Evolutionary conservation across 2,329 filamentous ascomycete genomes (phyloP).

Genomic region (Diaporthe sp.): DNA sequence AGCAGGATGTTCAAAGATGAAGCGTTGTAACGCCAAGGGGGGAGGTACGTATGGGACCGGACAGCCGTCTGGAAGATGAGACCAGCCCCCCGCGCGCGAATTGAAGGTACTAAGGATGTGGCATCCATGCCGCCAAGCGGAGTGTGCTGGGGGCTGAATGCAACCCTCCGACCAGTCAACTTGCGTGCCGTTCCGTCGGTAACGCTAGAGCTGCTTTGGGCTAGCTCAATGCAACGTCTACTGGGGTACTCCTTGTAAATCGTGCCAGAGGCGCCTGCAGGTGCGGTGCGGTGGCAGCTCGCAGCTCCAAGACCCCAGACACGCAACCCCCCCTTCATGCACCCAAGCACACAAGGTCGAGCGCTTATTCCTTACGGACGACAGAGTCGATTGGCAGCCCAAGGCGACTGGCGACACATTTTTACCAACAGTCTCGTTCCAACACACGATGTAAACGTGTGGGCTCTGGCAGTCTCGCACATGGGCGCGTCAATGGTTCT

Average conservation of each 20-base stretch:
- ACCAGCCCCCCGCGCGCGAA: conserved; percentile 25
- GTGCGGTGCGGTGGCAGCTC: conserved; percentile 14
- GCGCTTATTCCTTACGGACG: conserved; percentile 34
- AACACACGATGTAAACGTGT: not conserved
- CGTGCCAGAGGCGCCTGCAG: conserved; percentile 18
- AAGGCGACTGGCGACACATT: not conserved
- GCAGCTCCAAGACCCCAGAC: conserved; percentile 11
- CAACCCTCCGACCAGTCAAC: conserved; percentile 10
- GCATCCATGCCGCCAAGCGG: conserved; percentile 16
- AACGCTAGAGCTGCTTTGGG: not conserved
- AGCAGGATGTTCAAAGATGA: not conserved
- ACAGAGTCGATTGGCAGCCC: conserved; percentile 23
- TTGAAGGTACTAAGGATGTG: not conserved
- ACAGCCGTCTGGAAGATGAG: conserved; percentile 8
- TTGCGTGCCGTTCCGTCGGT: conserved; percentile 33
- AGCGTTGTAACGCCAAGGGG: conserved; percentile 21
- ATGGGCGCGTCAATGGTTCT: conserved; percentile 6
- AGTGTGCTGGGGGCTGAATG: conserved; percentile 24
- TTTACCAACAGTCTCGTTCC: not conserved
- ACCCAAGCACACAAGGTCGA: conserved; percentile 12
- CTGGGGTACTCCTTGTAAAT: not conserved
- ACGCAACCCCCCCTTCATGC: not conserved
- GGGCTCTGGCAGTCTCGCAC: not conserved
- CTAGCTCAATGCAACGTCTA: not conserved
- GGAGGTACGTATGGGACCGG: not conserved